These are phyloP conservation scores for Zygosaccharomyces bailii DNA, from an alignment of 805 yeast genomes.

Conservation along the genomic window DNA sequence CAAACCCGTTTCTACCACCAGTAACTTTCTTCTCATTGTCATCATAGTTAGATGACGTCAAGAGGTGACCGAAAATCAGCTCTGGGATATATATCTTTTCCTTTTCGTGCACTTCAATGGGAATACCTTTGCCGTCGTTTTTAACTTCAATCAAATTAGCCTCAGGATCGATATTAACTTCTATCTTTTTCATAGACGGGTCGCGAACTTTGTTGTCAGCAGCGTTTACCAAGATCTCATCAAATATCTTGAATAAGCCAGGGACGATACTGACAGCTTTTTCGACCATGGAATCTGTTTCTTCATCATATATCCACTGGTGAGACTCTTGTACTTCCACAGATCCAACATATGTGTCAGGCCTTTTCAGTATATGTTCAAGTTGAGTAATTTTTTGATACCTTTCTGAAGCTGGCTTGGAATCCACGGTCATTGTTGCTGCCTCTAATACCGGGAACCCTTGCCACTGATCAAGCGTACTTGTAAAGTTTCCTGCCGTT, in stretches of 20 bases:
- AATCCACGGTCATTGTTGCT: constrained; percentile 16
- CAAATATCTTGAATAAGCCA: constrained; percentile 93
- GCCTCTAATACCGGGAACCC: not conserved
- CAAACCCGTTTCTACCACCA: constrained; percentile 98
- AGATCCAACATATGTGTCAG: constrained; percentile 96
- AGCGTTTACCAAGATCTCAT: constrained; percentile 95
- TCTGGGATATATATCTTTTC: constrained; percentile 94
- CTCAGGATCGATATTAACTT: constrained; percentile 77
- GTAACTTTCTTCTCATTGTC: constrained; percentile 93
- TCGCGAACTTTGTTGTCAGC: constrained; percentile 98
- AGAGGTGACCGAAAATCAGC: constrained; percentile 88
- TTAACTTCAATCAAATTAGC: constrained; percentile 70
- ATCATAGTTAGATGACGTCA: constrained; percentile 94
- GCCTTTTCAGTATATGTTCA: constrained; percentile 94
- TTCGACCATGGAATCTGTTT: constrained; percentile 54
- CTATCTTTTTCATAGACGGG: constrained; percentile 79
- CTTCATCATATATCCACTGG: constrained; percentile 83
- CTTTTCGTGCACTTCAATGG: constrained; percentile 86
- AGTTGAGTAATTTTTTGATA: constrained; percentile 93
- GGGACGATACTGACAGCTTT: constrained; percentile 80
- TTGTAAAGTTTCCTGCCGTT: no score
- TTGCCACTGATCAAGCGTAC: not conserved
- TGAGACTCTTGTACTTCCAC: constrained; percentile 74
- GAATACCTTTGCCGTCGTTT: constrained; percentile 95
- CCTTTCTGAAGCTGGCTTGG: constrained; percentile 57